Evolutionary conservation across 768 basidiomycete species (phyloP), one percentile per base, ranked within the genome.

Genomic region (Kwoniella shandongensis): DNA sequence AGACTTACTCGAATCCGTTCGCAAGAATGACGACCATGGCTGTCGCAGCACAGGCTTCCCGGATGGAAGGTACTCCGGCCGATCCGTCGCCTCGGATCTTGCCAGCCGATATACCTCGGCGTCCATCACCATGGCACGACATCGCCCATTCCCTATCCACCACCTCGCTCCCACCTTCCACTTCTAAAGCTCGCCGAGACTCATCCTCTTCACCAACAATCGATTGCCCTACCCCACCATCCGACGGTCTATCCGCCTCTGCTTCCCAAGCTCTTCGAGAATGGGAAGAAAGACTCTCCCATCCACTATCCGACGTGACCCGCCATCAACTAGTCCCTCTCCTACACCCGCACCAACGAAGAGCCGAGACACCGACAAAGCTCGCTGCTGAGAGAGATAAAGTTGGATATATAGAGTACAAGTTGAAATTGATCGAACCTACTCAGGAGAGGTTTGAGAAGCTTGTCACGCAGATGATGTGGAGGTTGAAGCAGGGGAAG

Each of bases 401-500:
- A 44, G 62, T 88, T 77, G 91, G 91, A 8, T 92, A 91, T 69
- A 85, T 96, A 57, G 91, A 96, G 77, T 96, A 96, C 80, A 96
- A 96, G 77, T 83, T 94, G 30, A 89, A 91, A 74, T 85, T 94
- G 20, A 82, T 91, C 38, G 81, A 85, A 46, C 89, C 91, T 0
- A 67, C 69, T 81, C 88, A 72, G 0, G 75, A 79, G 42, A 70
- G 79, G 17, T 78, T 80, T 62, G 78, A 78, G 47, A 58, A 77
- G 32, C 86, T 98, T 20, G 88, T 91, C 53, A 97, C 93, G 0
- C 93, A 97, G 78, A 84, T 96, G 77, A 92, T 94, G 71, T 97
- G 94, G 92, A 84, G 93, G 2, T 81, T 92, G 8, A 83, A 88
- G 45, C 87, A 91, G 72, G 90, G 90, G 15, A 85, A 86, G 1